Evolutionary conservation across 305 asterid genomes (phyloP).

Genomic region (Coffea humblotiana): DNA sequence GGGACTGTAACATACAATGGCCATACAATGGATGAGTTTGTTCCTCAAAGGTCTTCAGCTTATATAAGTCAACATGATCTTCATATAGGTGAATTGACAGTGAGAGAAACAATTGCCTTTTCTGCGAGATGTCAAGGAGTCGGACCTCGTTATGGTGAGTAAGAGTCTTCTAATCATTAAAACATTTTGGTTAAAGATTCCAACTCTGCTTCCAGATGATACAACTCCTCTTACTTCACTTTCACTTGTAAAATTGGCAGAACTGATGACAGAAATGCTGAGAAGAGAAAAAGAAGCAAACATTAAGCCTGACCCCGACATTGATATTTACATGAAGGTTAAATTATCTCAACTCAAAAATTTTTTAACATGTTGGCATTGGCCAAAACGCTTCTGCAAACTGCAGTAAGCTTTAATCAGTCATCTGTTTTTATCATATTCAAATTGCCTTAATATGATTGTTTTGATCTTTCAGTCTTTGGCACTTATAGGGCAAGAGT

Average conservation of each 20-base stretch:
- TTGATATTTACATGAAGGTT: conserved; percentile 95
- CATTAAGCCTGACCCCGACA: conserved; percentile 86
- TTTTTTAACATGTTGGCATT: background rate
- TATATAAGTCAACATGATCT: conserved; percentile 91
- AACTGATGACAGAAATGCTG: conserved; percentile 72
- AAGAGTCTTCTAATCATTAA: no score
- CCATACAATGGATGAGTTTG: conserved; percentile 71
- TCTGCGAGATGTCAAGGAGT: conserved; percentile 97
- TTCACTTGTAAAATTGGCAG: conserved; percentile 32
- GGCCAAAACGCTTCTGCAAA: background rate
- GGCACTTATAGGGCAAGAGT: conserved; percentile 58
- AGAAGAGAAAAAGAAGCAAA: conserved; percentile 91
- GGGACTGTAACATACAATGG: conserved; percentile 87
- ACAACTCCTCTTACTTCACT: background rate
- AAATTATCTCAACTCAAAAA: background rate
- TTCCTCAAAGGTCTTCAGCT: conserved; percentile 83
- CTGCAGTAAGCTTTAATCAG: background rate
- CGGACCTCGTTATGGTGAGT: conserved; percentile 73
- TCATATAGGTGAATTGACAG: conserved; percentile 89
- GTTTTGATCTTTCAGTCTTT: conserved; percentile 1
- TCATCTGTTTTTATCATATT: no score
- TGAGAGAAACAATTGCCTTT: conserved; percentile 85
- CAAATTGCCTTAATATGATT: background rate
- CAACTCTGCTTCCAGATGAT: background rate
- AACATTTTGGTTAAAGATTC: background rate